A percentile compares a stretch with the other conserved stretches of the same genome.
Evolutionary conservation across 805 yeast species (phyloP).

Genomic region (Wickerhamomyces hampshirensis): DNA sequence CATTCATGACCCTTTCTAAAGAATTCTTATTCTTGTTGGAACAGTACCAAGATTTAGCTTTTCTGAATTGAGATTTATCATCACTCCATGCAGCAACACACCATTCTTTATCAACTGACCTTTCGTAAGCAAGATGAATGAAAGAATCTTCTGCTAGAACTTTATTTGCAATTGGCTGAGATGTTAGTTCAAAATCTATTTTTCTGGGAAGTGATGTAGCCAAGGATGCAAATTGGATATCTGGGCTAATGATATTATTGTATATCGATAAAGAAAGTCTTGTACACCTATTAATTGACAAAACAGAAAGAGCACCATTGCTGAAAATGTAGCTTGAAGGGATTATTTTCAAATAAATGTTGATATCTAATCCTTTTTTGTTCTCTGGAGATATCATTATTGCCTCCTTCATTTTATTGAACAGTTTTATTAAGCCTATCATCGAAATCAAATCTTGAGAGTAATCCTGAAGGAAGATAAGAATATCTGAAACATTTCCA

Average conservation of each 20-base stretch:
- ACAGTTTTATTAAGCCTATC: constrained; percentile 40
- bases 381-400: constrained; percentile 20
- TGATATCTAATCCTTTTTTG: constrained; percentile 2
- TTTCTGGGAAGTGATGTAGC: constrained; percentile 38
- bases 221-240: constrained; percentile 32
- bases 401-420: constrained; percentile 40
- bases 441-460: constrained; percentile 34
- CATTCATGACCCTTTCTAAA: constrained; percentile 58
- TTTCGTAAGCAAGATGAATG: constrained; percentile 80
- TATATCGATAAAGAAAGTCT: constrained; percentile 51
- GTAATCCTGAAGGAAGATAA: constrained; percentile 17
- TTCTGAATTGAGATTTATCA: constrained; percentile 63
- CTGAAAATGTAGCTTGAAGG: constrained; percentile 37
- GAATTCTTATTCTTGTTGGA: constrained; percentile 26
- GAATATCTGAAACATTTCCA: constrained; percentile 10
- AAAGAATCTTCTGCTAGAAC: constrained; percentile 64
- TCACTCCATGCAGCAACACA: constrained; percentile 87
- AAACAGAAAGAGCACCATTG: constrained; percentile 27
- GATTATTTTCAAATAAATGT: constrained; percentile 31
- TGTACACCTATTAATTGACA: constrained; percentile 32
- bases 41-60: constrained; percentile 62
- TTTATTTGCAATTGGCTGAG: constrained; percentile 27
- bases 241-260: constrained; percentile 45
- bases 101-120: constrained; percentile 81
- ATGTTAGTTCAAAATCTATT: constrained; percentile 40